Evolutionary conservation across 345 rosid species (phyloP).

Genomic region (Raphanus raphanistrum): DNA sequence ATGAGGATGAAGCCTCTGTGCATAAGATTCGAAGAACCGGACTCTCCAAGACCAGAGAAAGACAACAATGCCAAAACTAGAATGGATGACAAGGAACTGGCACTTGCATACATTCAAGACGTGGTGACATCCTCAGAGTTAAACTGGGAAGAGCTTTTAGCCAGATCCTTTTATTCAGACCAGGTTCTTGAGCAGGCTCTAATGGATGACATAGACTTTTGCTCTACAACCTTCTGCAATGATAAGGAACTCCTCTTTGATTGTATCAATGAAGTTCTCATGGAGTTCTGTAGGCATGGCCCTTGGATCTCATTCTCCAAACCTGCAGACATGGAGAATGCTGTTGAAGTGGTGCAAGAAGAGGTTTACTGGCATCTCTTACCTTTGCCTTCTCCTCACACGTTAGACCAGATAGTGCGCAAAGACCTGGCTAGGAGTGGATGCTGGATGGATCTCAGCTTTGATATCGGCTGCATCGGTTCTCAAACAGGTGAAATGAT

Average conservation of each 20-base stretch:
- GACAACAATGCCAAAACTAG: conserved; percentile 42
- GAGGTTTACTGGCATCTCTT: conserved; percentile 72
- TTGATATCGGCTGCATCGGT: conserved; percentile 48
- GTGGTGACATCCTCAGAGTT: conserved; percentile 58
- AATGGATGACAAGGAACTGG: conserved; percentile 49
- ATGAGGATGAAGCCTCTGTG: conserved; percentile 50
- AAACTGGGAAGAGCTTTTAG: conserved; percentile 69
- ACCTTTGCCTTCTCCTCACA: conserved; percentile 64
- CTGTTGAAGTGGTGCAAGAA: conserved; percentile 55
- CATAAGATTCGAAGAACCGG: conserved; percentile 68
- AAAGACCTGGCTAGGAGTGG: conserved; percentile 68
- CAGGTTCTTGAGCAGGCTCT: conserved; percentile 65
- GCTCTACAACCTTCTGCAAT: conserved; percentile 48
- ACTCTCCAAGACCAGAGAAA: conserved; percentile 37
- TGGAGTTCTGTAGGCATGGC: conserved; percentile 55
- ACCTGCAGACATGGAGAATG: conserved; percentile 50
- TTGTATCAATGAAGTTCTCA: conserved; percentile 74
- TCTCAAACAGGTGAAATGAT: conserved; percentile 53
- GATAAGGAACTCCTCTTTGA: conserved; percentile 65
- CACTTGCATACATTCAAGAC: conserved; percentile 51
- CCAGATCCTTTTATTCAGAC: conserved; percentile 61
- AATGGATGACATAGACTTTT: conserved; percentile 54
- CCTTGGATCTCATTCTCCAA: conserved; percentile 55
- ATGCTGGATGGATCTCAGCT: conserved; percentile 69
- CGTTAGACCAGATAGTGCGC: conserved; percentile 66